A percentile compares a stretch with the other conserved stretches of the same genome.
These are phyloP conservation scores for Sutorius eximius DNA, from an alignment of 1,284 basidiomycete genomes.

Conservation along the genomic window DNA sequence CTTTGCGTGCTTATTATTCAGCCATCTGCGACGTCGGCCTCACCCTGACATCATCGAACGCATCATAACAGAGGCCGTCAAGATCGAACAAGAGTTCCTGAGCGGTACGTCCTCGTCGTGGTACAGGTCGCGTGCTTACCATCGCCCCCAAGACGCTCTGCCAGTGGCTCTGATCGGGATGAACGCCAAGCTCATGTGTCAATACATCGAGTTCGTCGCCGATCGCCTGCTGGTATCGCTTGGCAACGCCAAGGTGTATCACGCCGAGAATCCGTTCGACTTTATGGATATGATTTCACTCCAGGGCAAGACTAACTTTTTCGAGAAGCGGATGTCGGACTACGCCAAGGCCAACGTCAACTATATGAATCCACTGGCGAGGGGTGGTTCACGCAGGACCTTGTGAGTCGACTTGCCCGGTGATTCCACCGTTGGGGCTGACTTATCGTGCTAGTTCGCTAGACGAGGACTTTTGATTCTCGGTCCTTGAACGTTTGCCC, in stretches of 20 bases:
- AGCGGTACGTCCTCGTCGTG: slow-evolving; percentile 48
- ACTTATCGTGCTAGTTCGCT: slow-evolving; percentile 5
- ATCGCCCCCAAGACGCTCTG: slow-evolving; percentile 54
- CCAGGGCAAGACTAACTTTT: slow-evolving; percentile 50
- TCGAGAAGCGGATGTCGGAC: slow-evolving; percentile 84
- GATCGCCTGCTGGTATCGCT: slow-evolving; percentile 86
- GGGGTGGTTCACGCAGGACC: slow-evolving; percentile 31
- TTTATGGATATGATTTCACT: slow-evolving; percentile 89
- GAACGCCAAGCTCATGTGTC: slow-evolving; percentile 83
- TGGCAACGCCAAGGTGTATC: slow-evolving; percentile 48
- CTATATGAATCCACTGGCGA: slow-evolving; percentile 36
- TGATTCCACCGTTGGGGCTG: too few relatives aligned
- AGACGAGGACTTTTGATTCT: slow-evolving; percentile 18
- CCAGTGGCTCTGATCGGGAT: slow-evolving; percentile 79
- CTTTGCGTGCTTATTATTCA: slow-evolving; percentile 93
- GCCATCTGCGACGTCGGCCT: slow-evolving; percentile 75
- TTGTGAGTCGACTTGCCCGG: slow-evolving; percentile 45
- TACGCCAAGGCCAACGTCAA: slow-evolving; percentile 77
- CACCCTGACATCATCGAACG: slow-evolving; percentile 72
- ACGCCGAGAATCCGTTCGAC: not conserved
- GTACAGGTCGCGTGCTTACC: not conserved
- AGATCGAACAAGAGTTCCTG: slow-evolving; percentile 82
- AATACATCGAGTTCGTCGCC: slow-evolving; percentile 97
- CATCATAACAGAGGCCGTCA: slow-evolving; percentile 84
- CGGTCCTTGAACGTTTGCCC: not conserved